Conservation (phyloP, 202 grass and related monocot species). For the Setaria italica region DNA sequence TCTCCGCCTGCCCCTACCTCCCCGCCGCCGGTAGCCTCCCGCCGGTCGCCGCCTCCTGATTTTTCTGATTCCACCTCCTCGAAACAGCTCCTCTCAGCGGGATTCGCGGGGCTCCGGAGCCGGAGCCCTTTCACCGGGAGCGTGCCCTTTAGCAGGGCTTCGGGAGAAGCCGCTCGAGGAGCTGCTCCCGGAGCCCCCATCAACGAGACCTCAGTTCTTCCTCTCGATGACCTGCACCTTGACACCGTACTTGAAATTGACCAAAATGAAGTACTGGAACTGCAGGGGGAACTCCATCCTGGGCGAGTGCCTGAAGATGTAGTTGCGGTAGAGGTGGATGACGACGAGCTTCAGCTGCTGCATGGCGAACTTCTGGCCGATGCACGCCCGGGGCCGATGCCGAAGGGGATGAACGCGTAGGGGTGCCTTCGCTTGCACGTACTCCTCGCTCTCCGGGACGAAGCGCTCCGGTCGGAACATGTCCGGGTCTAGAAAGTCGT, state of each 20-base stretch:
- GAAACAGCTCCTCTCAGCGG: no score
- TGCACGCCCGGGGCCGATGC: conserved; percentile 44
- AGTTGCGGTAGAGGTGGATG: conserved; percentile 44
- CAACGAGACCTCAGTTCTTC: not conserved
- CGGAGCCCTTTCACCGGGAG: no score
- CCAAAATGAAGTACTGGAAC: conserved; percentile 42
- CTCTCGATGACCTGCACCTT: conserved; percentile 43
- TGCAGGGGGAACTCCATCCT: conserved; percentile 38
- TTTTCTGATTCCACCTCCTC: no score
- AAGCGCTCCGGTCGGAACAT: conserved; percentile 54
- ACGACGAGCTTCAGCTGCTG: conserved; percentile 49
- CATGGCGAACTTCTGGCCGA: conserved; percentile 55
- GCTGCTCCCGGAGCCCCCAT: no score
- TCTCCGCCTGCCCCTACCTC: no score
- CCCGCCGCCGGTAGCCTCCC: no score
- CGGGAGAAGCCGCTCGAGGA: no score
- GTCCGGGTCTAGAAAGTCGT: conserved; percentile 32
- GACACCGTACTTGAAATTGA: conserved; percentile 46
- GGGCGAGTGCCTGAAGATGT: conserved; percentile 45
- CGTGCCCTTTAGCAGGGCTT: no score
- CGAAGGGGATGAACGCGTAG: conserved; percentile 56
- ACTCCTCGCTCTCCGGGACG: conserved; percentile 41
- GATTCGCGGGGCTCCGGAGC: no score
- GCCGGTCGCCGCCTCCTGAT: no score
- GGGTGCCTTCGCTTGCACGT: conserved; percentile 50